Base-by-base conservation (phyloP, 108 stramenopile species). In the Fragilaria radians region DNA sequence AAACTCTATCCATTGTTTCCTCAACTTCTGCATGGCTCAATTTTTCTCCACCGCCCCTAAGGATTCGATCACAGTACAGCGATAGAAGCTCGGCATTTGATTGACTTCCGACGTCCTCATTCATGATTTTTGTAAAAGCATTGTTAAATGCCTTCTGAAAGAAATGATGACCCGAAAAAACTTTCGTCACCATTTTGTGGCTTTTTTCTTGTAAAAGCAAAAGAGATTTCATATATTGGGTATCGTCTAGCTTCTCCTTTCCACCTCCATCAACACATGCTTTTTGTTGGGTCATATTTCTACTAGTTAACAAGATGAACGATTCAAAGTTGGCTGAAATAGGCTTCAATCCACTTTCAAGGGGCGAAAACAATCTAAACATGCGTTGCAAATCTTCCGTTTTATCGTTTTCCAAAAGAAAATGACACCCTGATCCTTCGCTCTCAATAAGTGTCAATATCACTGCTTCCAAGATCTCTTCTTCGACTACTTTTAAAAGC, bases 111-210 rank as follows among this genome's bases (percentile, higher is more conserved):
- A 97, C 96, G 57, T 98, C 92, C 22, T 78, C 83, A 72, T 99
- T 99, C 46, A 98, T 89, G 57, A 98, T 85, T 65, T 94, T 94
- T 33, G 91, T 91, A 67, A 99, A 99, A 5, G 99, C 97, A 60
- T 99, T 96, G 78, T 98, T 97, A 63, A 99, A 78, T 2, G 96
- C 97, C 81, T 97, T 97, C 75, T 99, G 97, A 61, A 99, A 98
- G 28, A 98, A 74, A 14, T 91, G 80, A 56, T 98, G 86, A 25
- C 91, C 86, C 2, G 77, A 66, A 73, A 99, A 98, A 55, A 95
- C 91, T 28, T 79, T 81, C 46, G 83, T 85, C 58, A 98, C 94
- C 4, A 98, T 81, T 21, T 69, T 84, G 26, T 89, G 65, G 68
- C 93, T 95, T 74, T 97, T 97, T 54, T 98, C 96, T 73, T 98